Evolutionary conservation across 768 basidiomycete species (phyloP).

Genomic region (Suillus brevipes): DNA sequence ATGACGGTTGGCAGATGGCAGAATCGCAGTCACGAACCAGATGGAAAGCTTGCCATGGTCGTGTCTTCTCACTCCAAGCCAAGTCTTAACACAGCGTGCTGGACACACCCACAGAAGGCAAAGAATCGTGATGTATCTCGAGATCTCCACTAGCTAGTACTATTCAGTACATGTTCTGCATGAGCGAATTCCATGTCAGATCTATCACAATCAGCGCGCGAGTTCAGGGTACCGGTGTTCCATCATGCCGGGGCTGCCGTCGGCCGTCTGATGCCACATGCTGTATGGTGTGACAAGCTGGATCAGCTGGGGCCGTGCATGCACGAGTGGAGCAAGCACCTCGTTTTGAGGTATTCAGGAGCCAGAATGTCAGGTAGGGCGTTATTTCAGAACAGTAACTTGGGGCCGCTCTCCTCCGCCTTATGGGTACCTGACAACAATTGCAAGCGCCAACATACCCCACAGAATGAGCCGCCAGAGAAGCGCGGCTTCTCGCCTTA

Average conservation of each 20-base stretch:
- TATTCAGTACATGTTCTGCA: background rate
- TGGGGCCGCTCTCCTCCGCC: slow-evolving; percentile 42
- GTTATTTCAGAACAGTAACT: background rate
- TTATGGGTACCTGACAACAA: slow-evolving; percentile 82
- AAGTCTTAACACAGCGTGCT: background rate
- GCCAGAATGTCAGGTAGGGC: slow-evolving; percentile 81
- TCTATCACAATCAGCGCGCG: background rate
- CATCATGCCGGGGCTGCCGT: background rate
- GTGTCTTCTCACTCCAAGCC: background rate
- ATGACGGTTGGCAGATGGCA: background rate
- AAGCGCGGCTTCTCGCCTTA: slow-evolving; percentile 83
- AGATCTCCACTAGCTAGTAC: background rate
- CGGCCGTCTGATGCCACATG: background rate
- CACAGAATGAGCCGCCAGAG: slow-evolving; percentile 71
- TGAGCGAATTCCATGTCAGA: background rate
- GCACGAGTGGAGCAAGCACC: slow-evolving; percentile 47
- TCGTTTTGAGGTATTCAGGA: slow-evolving; percentile 86
- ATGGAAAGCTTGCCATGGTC: background rate
- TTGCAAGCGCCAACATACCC: slow-evolving; percentile 47
- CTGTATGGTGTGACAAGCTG: background rate
- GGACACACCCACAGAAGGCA: background rate
- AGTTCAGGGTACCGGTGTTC: background rate
- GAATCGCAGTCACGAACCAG: background rate
- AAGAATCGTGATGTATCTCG: background rate
- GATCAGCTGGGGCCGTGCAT: slow-evolving; percentile 26